Evolutionary conservation across 2,329 filamentous ascomycete species (phyloP).

Genomic region (Microsporum audouinii): DNA sequence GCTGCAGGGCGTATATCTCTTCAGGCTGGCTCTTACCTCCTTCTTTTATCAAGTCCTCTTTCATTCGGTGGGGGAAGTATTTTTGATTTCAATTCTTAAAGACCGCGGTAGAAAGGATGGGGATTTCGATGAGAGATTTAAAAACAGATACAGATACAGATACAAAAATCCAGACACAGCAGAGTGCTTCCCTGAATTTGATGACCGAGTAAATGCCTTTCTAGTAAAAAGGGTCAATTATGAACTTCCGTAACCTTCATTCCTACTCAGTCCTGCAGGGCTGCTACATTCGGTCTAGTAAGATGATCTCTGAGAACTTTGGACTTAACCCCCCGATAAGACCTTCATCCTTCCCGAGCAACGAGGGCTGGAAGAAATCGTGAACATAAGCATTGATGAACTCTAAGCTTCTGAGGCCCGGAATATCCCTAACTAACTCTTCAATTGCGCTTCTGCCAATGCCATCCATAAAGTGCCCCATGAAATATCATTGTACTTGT

Average conservation of each 20-base stretch:
- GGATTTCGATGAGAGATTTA: background rate
- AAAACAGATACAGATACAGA: background rate
- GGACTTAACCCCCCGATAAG: background rate
- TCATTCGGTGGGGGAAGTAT: background rate
- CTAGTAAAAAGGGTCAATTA: background rate
- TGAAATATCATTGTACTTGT: constrained; percentile 9
- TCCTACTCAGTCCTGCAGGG: background rate
- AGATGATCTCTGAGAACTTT: constrained; percentile 1
- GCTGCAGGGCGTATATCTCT: background rate
- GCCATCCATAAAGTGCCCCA: constrained; percentile 13
- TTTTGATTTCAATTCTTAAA: background rate
- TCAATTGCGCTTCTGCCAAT: background rate
- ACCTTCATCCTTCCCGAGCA: constrained; percentile 2
- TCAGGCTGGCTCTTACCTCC: background rate
- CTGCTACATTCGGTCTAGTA: background rate
- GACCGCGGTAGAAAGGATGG: background rate
- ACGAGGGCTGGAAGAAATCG: constrained; percentile 2
- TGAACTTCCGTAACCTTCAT: no score
- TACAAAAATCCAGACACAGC: background rate
- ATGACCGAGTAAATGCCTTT: background rate
- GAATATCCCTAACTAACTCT: background rate
- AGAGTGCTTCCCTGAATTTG: background rate
- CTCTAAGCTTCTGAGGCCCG: background rate
- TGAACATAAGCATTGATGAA: background rate
- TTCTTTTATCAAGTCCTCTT: background rate